Evolutionary conservation across 192 early-diverging fungal species (phyloP), one percentile per base, ranked within the genome.

Genomic region (Chytriomyces sp.): DNA sequence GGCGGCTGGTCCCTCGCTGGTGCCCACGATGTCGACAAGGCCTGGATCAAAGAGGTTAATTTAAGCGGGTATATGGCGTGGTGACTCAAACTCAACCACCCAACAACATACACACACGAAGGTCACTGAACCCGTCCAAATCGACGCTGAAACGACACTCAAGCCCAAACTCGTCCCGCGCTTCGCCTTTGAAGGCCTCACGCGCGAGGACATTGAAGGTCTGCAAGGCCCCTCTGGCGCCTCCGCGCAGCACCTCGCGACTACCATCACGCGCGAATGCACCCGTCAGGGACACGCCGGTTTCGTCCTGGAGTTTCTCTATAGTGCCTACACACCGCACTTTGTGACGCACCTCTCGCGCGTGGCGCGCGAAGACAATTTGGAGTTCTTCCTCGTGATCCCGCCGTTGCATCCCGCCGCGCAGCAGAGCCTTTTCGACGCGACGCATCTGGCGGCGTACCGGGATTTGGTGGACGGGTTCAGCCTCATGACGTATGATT

Each of bases 401-500:
- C 14, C 68, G 10, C 68, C 68, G 1, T 25, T 31, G 25, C 61
- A 64, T 30, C 28, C 19, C 12, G 64, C 10, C 64, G 6, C 10
- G 10, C 52, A 57, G 10, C 6, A 37, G 28, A 28, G 17, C 38
- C n/a, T 68, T 14, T 75, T 75, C 26, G 57, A 33, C 30, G 6
- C 14, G 30, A 31, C 33, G 10, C 57, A 70, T 30, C 66, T 70
- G 26, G 62, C 71, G 6, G 34, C 38, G 31, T 72, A 77, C 69
- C 68, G 69, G 37, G n/a, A 52, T 25, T 33, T 77, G 4, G 75
- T 77, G 10, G 39, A 62, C 1, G 67, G 67, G 3, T 77, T 77
- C 67, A 64, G 59, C 19, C 63, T 77, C 33, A 77, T 77, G 75
- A 77, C 75, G 10, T 77, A 77, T 32, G 75, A 77, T 54, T 77